Percentiles rank a stretch among this genome's conserved stretches.
Conservation (phyloP, 2,329 filamentous ascomycete species). For the Colletotrichum sidae region DNA sequence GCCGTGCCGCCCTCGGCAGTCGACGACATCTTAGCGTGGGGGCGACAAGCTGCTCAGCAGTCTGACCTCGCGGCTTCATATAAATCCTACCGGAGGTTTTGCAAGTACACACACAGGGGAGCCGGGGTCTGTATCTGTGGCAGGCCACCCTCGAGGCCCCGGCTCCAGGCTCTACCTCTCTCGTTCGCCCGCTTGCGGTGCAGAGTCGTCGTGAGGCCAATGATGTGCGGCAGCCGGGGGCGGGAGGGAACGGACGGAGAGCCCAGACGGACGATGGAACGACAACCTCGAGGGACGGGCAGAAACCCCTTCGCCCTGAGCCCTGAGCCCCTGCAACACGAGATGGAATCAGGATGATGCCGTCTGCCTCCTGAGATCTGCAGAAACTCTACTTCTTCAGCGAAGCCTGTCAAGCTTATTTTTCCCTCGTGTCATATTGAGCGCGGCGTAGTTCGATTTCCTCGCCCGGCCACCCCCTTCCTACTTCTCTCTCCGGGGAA, state of each 20-base stretch:
- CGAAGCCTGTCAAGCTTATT: conserved; percentile 26
- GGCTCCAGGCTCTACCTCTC: conserved; percentile 14
- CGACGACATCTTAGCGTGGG: conserved; percentile 18
- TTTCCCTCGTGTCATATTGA: conserved; percentile 25
- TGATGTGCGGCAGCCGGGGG: not conserved
- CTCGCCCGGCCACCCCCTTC: not conserved
- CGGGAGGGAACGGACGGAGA: conserved; percentile 3
- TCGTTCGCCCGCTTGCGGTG: conserved; percentile 20
- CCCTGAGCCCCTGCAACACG: conserved; percentile 21
- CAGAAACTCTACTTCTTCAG: conserved; percentile 18
- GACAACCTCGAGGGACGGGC: not conserved
- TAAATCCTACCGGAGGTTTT: conserved; percentile 2
- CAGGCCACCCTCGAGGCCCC: conserved; percentile 12
- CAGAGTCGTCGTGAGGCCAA: conserved; percentile 6
- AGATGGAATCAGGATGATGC: conserved; percentile 24
- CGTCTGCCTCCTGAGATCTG: conserved; percentile 14
- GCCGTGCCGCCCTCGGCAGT: conserved; percentile 27
- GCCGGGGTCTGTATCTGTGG: conserved; percentile 15
- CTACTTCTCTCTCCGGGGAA: not conserved
- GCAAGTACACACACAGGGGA: not conserved
- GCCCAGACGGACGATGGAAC: conserved; percentile 6
- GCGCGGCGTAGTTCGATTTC: conserved; percentile 13
- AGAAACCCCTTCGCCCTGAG: conserved; percentile 1
- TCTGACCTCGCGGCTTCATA: conserved; percentile 8
- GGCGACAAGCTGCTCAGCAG: not conserved